Conservation (phyloP, 2,329 filamentous ascomycete species). For the Ophiostoma novo-ulmi region DNA sequence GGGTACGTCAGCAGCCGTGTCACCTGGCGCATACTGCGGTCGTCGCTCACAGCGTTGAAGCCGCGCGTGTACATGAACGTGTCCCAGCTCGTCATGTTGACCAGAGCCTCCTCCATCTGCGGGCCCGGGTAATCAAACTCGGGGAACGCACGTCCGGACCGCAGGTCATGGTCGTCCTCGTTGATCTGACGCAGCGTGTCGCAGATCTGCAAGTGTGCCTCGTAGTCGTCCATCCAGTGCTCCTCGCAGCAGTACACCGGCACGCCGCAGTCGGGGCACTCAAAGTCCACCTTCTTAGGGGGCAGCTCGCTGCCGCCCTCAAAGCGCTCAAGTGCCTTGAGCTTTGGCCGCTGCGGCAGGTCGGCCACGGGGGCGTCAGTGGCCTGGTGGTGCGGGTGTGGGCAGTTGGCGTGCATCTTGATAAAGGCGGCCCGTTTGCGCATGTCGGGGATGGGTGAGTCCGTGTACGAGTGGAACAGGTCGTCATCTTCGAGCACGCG, state of each 20-base stretch:
- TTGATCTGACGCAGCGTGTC: conserved; percentile 90
- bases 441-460: conserved; percentile 84
- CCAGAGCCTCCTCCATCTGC: conserved; percentile 84
- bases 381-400: conserved; percentile 76
- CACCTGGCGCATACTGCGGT: conserved; percentile 85
- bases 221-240: conserved; percentile 95
- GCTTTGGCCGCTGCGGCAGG: conserved; percentile 18
- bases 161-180: conserved; percentile 93
- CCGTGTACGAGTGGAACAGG: conserved; percentile 87
- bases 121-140: conserved; percentile 88
- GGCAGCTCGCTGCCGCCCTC: conserved; percentile 47
- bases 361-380: conserved; percentile 52
- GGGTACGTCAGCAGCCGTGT: conserved; percentile 93
- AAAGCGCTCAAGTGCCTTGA: conserved; percentile 31
- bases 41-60: conserved; percentile 85
- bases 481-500: conserved; percentile 62
- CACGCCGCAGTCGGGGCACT: conserved; percentile 93
- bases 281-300: conserved; percentile 81
- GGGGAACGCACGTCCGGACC: conserved; percentile 83
- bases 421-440: conserved; percentile 84
- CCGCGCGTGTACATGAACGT: conserved; percentile 90
- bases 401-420: conserved; percentile 86
- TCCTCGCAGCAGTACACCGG: conserved; percentile 90
- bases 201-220: conserved; percentile 85
- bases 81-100: conserved; percentile 99